Conservation (phyloP, 1,284 basidiomycete genomes). For the Fomitopsis pinicola region DNA sequence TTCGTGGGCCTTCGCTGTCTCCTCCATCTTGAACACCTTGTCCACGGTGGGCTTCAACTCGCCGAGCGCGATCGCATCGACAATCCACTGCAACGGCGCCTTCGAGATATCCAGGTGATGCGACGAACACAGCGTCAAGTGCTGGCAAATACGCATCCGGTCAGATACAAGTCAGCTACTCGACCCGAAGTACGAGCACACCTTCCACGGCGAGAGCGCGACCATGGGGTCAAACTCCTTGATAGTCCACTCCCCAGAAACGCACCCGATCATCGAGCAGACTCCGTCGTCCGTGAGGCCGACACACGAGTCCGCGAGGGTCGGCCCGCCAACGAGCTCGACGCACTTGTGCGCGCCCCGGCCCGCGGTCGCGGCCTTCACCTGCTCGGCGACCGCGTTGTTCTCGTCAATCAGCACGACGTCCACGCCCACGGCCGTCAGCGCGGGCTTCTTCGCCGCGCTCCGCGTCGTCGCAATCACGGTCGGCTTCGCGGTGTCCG, state of each 20-base stretch:
- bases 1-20: slow-evolving; percentile 7
- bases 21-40: slow-evolving; percentile 11
- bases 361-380: slow-evolving; percentile 4
- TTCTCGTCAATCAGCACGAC: slow-evolving; percentile 3
- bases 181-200: neutral
- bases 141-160: neutral
- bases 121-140: slow-evolving; percentile 5
- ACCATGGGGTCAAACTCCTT: slow-evolving; percentile 8
- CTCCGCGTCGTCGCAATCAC: slow-evolving; percentile 8
- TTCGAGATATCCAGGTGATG: slow-evolving; percentile 5
- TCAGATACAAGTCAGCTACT: neutral
- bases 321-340: slow-evolving; percentile 8
- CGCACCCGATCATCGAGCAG: slow-evolving; percentile 6
- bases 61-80: slow-evolving; percentile 6
- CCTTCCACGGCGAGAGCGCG: slow-evolving; percentile 3
- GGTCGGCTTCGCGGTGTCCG: slow-evolving; percentile 2
- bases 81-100: slow-evolving; percentile 9
- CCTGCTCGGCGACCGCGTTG: neutral
- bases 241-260: slow-evolving; percentile 8
- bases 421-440: slow-evolving; percentile 5
- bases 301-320: slow-evolving; percentile 3
- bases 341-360: slow-evolving; percentile 6
- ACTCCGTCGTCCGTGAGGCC: slow-evolving; percentile 2
- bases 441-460: slow-evolving; percentile 1
- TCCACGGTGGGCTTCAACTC: slow-evolving; percentile 4